Conservation (phyloP, 495 filamentous ascomycete species). For the Neohortaea acidophila region DNA sequence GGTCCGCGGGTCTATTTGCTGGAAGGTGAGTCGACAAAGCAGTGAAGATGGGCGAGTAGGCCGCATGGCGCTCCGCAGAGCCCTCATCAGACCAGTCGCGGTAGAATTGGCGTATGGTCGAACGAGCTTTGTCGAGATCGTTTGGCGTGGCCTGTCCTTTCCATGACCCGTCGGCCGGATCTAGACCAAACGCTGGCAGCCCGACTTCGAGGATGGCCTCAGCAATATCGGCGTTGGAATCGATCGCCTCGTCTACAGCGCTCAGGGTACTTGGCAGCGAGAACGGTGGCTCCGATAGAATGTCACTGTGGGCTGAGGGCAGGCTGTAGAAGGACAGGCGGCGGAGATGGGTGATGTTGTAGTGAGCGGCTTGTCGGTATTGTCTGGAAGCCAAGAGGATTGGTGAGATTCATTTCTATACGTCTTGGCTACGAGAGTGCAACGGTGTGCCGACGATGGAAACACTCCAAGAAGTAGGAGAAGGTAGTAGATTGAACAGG, state of each 20-base stretch:
- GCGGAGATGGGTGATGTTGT: slow-evolving; percentile 74
- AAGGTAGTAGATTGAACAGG: neutral
- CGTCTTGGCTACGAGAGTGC: slow-evolving; percentile 1
- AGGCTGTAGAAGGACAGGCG: slow-evolving; percentile 84
- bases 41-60: slow-evolving; percentile 54
- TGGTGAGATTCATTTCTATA: neutral
- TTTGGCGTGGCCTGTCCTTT: slow-evolving; percentile 44
- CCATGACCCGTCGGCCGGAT: slow-evolving; percentile 35
- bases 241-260: slow-evolving; percentile 73
- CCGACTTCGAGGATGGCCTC: slow-evolving; percentile 55
- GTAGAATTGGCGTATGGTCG: slow-evolving; percentile 82
- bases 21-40: slow-evolving; percentile 44
- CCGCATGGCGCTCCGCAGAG: slow-evolving; percentile 50
- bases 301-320: slow-evolving; percentile 63
- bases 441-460: neutral
- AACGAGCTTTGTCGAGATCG: slow-evolving; percentile 80
- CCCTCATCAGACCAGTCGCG: slow-evolving; percentile 88
- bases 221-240: slow-evolving; percentile 65
- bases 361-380: slow-evolving; percentile 69
- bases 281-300: slow-evolving; percentile 68
- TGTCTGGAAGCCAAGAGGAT: slow-evolving; percentile 51
- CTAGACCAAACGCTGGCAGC: slow-evolving; percentile 48
- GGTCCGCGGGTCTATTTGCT: slow-evolving; percentile 16
- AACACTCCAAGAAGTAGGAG: neutral
- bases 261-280: slow-evolving; percentile 62